Evolutionary conservation across 2,329 filamentous ascomycete species (phyloP), one percentile per base, ranked within the genome.

Genomic region (Zymoseptoria passerinii): DNA sequence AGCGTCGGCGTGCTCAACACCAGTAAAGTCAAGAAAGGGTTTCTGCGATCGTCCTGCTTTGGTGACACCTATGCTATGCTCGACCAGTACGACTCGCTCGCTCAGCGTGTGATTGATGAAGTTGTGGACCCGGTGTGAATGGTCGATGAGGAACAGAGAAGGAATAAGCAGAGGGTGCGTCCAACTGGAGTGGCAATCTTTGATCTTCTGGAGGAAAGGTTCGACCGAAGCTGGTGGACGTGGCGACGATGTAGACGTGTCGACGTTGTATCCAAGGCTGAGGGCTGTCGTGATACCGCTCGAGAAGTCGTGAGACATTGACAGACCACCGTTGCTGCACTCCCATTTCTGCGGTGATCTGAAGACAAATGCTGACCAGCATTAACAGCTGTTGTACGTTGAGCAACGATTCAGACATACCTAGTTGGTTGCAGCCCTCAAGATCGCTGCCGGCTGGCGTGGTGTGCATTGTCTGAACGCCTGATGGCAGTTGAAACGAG

Each of bases 261-360:
- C 54, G 48, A 64, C 60, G 6, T 54, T 44, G 20, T 62, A 58
- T 16, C 59, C 58, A 13, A 64, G 40, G 44, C 53, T 58, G 27
- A 64, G 49, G 0, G 56, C 62, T 19, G 60, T 62, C 7, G 60
- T 60, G 4, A 58, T 54, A 3, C 54, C 50, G 3, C 54, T 59
- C 8, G 50, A 44, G 50, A 64, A 60, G 52, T 62, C 28, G 20
- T 64, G 51, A 19, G 60, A 54, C 3, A 60, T 40, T 1, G 60
- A 52, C 3, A 64, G 35, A 5, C 58, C 58, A 3, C 60, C 60
- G 9, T 53, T 51, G 16, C 55, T 53, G 16, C 60, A 59, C 19
- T 60, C 58, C 51, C 51, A 55, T 29, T 62, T 62, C 40, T 64
- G 62, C 18, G 62, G 60, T 10, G 60, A 54, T 48, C 60, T 52